Percentiles rank a stretch among this genome's conserved stretches.
These are phyloP conservation scores for Cyphellophora attinorum DNA, from an alignment of 2,329 filamentous ascomycete genomes.

Conservation along the genomic window DNA sequence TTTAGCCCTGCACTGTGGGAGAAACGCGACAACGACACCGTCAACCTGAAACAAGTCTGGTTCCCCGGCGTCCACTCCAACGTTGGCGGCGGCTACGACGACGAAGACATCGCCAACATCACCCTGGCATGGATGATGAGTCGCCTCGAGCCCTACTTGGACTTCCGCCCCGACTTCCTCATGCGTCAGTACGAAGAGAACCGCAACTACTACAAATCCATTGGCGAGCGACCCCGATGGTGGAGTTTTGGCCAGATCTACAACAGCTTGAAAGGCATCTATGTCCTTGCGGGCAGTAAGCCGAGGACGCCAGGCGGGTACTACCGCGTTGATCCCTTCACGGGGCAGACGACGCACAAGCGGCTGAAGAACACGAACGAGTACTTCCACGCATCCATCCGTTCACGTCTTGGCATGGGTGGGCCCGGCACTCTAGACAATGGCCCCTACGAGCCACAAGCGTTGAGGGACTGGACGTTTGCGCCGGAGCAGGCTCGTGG, in stretches of 20 bases:
- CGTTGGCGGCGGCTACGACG: constrained; percentile 37
- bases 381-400: constrained; percentile 21
- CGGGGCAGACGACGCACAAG: constrained; percentile 14
- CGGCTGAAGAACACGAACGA: constrained; percentile 21
- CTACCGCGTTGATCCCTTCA: constrained; percentile 16
- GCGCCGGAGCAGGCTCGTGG: constrained; percentile 9
- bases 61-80: constrained; percentile 41
- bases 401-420: constrained; percentile 16
- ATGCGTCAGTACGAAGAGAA: constrained; percentile 14
- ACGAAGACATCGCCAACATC: constrained; percentile 39
- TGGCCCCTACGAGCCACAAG: constrained; percentile 16
- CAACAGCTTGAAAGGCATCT: constrained; percentile 17
- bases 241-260: constrained; percentile 20
- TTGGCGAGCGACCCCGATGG: constrained; percentile 15
- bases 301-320: constrained; percentile 20
- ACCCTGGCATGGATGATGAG: constrained; percentile 44
- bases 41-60: constrained; percentile 36
- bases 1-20: constrained; percentile 25
- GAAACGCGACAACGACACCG: constrained; percentile 18
- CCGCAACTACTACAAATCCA: constrained; percentile 14
- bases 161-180: constrained; percentile 18
- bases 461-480: constrained; percentile 19
- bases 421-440: constrained; percentile 16
- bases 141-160: constrained; percentile 24
- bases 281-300: constrained; percentile 16